Conservation (phyloP, 495 filamentous ascomycete species). For the Penicillium macrosclerotiorum region DNA sequence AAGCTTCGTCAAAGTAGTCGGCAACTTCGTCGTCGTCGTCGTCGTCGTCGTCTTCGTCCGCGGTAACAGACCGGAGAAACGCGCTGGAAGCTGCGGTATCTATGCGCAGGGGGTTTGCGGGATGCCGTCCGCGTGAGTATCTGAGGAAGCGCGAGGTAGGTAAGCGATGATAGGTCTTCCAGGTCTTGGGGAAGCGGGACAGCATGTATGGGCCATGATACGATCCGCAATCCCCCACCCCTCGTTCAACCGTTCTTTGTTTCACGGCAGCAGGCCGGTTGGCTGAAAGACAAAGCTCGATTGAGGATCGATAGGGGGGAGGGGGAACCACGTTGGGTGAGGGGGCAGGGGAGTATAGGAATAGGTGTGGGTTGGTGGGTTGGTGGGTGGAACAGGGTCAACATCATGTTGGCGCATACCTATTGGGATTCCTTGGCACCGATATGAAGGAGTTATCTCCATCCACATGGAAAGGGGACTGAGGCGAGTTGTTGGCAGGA, state of each 20-base stretch:
- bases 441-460: conserved; percentile 31
- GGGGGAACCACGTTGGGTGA: not conserved
- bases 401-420: conserved; percentile 32
- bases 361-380: conserved; percentile 7
- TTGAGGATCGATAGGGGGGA: not conserved
- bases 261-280: no score
- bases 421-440: conserved; percentile 38
- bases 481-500: conserved; percentile 17
- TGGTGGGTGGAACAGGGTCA: conserved; percentile 5
- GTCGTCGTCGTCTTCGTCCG: conserved; percentile 30
- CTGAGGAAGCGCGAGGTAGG: conserved; percentile 28
- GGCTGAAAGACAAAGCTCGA: no score
- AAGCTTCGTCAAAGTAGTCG: conserved; percentile 32
- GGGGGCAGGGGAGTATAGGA: conserved; percentile 10
- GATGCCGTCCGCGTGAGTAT: conserved; percentile 36
- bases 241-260: not conserved
- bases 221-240: conserved; percentile 9
- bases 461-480: conserved; percentile 27
- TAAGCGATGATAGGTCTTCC: conserved; percentile 31
- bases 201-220: conserved; percentile 26
- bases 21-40: conserved; percentile 27
- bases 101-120: conserved; percentile 35
- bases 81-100: conserved; percentile 32
- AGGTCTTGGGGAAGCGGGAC: conserved; percentile 17
- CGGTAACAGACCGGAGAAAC: conserved; percentile 20